Conservation (phyloP, 116 monocot genomes). For the Thalassia testudinum region DNA sequence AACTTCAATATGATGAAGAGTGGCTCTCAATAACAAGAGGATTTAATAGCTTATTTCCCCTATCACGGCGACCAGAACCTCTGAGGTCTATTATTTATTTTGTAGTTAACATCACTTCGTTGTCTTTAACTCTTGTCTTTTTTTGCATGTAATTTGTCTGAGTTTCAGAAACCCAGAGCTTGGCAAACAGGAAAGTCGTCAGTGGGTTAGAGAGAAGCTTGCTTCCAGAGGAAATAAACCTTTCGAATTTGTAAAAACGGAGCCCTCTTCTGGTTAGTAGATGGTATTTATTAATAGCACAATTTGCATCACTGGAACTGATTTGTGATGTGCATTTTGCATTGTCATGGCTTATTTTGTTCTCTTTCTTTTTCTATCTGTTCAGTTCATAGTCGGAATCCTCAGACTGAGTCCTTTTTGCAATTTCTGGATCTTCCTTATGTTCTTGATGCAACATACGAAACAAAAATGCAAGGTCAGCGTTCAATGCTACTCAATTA, state of each 20-base stretch:
- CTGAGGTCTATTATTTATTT: conserved; percentile 11
- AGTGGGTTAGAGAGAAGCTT: conserved; percentile 46
- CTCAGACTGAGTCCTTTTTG: conserved; percentile 74
- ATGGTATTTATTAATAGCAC: background rate
- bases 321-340: background rate
- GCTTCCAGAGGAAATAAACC: conserved; percentile 45
- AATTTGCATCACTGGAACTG: no score
- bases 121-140: background rate
- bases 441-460: conserved; percentile 40
- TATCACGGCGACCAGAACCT: conserved; percentile 18
- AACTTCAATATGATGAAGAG: conserved; percentile 81
- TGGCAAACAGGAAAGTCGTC: conserved; percentile 27
- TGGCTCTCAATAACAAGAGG: conserved; percentile 82
- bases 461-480: conserved; percentile 11
- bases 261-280: conserved; percentile 7
- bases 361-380: conserved; percentile 1
- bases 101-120: background rate
- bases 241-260: conserved; percentile 50
- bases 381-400: conserved; percentile 57
- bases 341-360: background rate
- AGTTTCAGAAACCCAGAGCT: conserved; percentile 25
- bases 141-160: background rate
- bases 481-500: no score
- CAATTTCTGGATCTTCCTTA: conserved; percentile 69
- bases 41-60: conserved; percentile 42